Percentiles rank a stretch among this genome's conserved stretches.
These are phyloP conservation scores for Boletus insuetus DNA, from an alignment of 768 basidiomycete genomes.

Conservation along the genomic window DNA sequence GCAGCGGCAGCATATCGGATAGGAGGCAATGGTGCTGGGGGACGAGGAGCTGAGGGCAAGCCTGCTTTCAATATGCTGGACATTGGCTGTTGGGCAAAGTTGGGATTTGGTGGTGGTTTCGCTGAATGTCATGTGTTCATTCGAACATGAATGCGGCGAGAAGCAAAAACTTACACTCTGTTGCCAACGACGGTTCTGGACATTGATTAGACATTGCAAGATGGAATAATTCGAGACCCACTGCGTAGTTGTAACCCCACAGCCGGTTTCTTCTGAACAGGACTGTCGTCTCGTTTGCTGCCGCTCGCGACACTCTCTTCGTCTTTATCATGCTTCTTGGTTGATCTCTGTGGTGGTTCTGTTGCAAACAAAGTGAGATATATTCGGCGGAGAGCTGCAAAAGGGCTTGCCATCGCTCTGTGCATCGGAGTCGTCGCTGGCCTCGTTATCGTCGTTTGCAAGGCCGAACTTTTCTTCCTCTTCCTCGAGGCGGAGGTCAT, in stretches of 20 bases:
- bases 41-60: conserved; percentile 55
- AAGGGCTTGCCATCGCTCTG: conserved; percentile 63
- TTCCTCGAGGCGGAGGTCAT: conserved; percentile 95
- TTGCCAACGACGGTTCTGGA: conserved; percentile 60
- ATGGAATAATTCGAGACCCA: conserved; percentile 38
- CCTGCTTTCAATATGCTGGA: conserved; percentile 72
- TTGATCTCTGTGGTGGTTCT: conserved; percentile 66
- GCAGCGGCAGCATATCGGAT: conserved; percentile 93
- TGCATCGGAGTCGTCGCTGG: conserved; percentile 70
- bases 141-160: neutral
- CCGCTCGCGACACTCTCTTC: conserved; percentile 74
- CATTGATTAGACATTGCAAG: conserved; percentile 13
- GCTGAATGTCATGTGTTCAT: conserved; percentile 13
- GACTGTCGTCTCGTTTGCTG: conserved; percentile 71
- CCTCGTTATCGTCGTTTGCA: conserved; percentile 65
- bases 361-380: conserved; percentile 5
- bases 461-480: conserved; percentile 93
- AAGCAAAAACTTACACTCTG: conserved; percentile 49
- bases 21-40: conserved; percentile 60
- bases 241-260: conserved; percentile 66
- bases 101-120: conserved; percentile 78
- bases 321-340: conserved; percentile 70
- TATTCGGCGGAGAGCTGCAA: neutral
- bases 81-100: conserved; percentile 79
- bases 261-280: conserved; percentile 74